Base-by-base conservation (phyloP, 1,284 basidiomycete species). In the Rhodofomes roseus region DNA sequence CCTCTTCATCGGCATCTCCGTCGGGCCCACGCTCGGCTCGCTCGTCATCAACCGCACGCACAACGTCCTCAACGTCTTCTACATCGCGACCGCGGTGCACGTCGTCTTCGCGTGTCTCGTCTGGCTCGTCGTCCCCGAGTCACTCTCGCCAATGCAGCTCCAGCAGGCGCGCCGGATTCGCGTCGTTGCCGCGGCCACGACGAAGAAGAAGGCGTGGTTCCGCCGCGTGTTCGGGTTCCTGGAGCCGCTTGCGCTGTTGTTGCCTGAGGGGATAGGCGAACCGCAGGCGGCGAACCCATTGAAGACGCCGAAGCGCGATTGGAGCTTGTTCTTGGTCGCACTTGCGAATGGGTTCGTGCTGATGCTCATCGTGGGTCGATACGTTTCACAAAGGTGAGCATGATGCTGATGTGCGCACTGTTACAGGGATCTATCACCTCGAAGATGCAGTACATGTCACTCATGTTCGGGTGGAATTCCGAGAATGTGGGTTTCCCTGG, bases 11-110 rank as follows among this genome's bases (percentile, higher is more conserved):
- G 91, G 92, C 18, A 79, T 90, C 67, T 86, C 86, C 0, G 27
- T 89, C 8, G 93, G 93, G 0, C 93, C 93, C 0, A 79, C 84
- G 2, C 60, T 94, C 0, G 92, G 92, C 18, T 80, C 83, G 41
- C 62, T 89, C 23, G 68, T 93, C 40, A 85, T 93, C 66, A 80
- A 75, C 43, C 69, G 74, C 25, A 89, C 87, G 0, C 81, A 80
- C 16, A 71, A 78, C 44, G 73, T 86, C 14, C 75, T 95, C 57
- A 81, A 82, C 0, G 85, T 90, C 23, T 95, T 94, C 77, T 95
- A 91, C 70, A 65, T 87, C 58, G 81, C 86, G 6, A 68, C 76
- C 7, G 60, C 66, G 16, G 60, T 81, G 2, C 85, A 89, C 60
- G 22, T 77, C n/a, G 5, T 84, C 39, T 87, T 82, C 65, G 72